Base-by-base conservation (phyloP, 1,139 yeast genomes). In the Yamadazyma triangularis region DNA sequence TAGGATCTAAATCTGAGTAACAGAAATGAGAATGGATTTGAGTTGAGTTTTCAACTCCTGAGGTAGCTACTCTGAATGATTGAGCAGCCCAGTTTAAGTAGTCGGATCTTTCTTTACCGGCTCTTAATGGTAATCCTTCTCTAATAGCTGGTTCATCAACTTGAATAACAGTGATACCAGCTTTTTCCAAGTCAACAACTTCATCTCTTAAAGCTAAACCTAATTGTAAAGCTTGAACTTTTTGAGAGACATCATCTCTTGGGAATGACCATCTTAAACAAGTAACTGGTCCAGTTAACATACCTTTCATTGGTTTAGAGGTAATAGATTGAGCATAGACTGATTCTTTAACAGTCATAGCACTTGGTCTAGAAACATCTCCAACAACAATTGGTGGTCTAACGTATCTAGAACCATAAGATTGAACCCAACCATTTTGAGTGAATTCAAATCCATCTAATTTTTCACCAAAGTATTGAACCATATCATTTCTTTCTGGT, bases 211-310 rank as follows among this genome's bases (percentile, higher is more conserved):
- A 79, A 53, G 97, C 97, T 58, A 91, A 77, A 62, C 95, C 95
- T 64, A 91, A 84, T 79, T 91, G 98, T 65, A 86, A 78, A 54
- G 97, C 89, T 77, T 91, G 98, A 49, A 80, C 76, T 76, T 86
- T 79, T 73, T 86, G 93, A 47, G 95, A 77, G 51, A 91, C 84
- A 58, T 91, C 98, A 63, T 89, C 93, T 82, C 98, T 87, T 74
- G 98, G 98, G 97, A 91, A 91, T 56, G 98, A 91, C 98, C 98
- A 91, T 82, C 98, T 87, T 66, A 91, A 82, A 71, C 95, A 87
- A 58, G 98, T 91, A 55, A 91, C 94, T 64, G 98, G 98, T 73
- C 98, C 98, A 63, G 98, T 89, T 67, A 91, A 84, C 98, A 91
- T 91, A 85, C 98, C 98, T 81, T 91, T 91, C 80, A 91, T 84